Conservation (phyloP, 2,329 filamentous ascomycete genomes). For the Aureobasidium mangrovei region DNA sequence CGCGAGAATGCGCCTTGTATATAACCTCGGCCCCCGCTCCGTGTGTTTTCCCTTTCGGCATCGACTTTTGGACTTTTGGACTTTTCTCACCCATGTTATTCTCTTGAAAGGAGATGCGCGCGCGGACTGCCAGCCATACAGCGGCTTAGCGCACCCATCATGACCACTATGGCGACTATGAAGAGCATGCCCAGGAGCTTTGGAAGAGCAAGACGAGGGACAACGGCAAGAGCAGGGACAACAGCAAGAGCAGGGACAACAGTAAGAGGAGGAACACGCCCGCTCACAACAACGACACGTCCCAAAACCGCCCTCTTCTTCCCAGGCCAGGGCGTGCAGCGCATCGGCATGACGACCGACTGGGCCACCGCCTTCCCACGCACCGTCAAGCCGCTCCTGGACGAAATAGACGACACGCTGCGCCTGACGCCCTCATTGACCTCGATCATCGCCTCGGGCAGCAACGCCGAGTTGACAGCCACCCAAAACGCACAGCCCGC, state of each 20-base stretch:
- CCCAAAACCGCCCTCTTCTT: slow-evolving; percentile 31
- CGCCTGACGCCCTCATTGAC: slow-evolving; percentile 59
- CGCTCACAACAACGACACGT: not conserved
- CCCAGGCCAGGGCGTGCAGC: slow-evolving; percentile 30
- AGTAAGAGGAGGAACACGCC: not conserved
- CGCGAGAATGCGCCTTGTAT: too few relatives aligned
- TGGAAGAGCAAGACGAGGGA: too few relatives aligned
- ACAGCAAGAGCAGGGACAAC: not conserved
- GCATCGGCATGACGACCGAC: slow-evolving; percentile 39
- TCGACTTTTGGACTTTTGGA: too few relatives aligned
- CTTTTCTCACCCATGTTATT: too few relatives aligned
- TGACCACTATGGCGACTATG: too few relatives aligned
- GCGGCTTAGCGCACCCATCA: too few relatives aligned
- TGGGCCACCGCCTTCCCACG: slow-evolving; percentile 81
- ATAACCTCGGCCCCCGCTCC: too few relatives aligned
- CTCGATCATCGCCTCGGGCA: slow-evolving; percentile 67
- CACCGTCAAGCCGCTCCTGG: slow-evolving; percentile 65
- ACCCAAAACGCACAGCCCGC: slow-evolving; percentile 88
- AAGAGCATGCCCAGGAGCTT: too few relatives aligned
- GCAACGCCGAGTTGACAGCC: slow-evolving; percentile 65
- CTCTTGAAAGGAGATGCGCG: too few relatives aligned
- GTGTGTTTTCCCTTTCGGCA: too few relatives aligned
- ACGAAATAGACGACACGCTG: slow-evolving; percentile 75
- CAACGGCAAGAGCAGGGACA: not conserved
- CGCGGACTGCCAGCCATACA: too few relatives aligned